Percentiles rank a stretch among this genome's conserved stretches.
These are phyloP conservation scores for Gossypium stocksii DNA, from an alignment of 345 rosid species.

Conservation along the genomic window DNA sequence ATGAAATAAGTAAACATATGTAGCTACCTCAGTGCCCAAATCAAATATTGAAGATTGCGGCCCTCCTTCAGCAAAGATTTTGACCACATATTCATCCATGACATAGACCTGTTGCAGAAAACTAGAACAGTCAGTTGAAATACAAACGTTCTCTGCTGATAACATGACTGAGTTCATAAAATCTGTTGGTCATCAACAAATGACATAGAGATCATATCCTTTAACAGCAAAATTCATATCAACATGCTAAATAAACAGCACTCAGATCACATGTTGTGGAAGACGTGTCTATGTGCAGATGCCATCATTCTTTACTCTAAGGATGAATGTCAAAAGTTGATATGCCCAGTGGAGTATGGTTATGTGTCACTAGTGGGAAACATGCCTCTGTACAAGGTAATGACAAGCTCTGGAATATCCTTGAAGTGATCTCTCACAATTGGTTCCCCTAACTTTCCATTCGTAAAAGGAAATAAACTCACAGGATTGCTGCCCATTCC, in stretches of 20 bases:
- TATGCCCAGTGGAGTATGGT: neutral
- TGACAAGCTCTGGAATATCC: neutral
- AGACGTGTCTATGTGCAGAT: too few species aligned
- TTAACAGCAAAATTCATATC: slow-evolving; percentile 14
- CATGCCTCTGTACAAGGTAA: neutral
- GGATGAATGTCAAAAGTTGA: neutral
- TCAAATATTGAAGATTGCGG: slow-evolving; percentile 66
- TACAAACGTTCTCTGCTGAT: neutral
- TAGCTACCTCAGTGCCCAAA: slow-evolving; percentile 82
- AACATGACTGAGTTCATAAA: neutral
- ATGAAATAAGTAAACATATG: neutral
- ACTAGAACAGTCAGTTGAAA: slow-evolving; percentile 19
- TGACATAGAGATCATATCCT: slow-evolving; percentile 4
- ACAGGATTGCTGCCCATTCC: slow-evolving; percentile 98
- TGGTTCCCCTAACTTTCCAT: slow-evolving; percentile 5
- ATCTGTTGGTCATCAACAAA: too few species aligned
- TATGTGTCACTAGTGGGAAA: neutral
- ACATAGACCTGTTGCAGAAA: slow-evolving; percentile 67
- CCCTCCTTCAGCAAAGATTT: slow-evolving; percentile 84
- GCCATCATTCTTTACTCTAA: too few species aligned
- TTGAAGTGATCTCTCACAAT: slow-evolving; percentile 4
- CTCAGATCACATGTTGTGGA: neutral
- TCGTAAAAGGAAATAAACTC: slow-evolving; percentile 24
- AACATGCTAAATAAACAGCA: neutral
- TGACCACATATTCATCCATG: slow-evolving; percentile 60